phyloP scores from a whole-genome alignment of 805 yeast species.

The Candida ipomoeae region DNA sequence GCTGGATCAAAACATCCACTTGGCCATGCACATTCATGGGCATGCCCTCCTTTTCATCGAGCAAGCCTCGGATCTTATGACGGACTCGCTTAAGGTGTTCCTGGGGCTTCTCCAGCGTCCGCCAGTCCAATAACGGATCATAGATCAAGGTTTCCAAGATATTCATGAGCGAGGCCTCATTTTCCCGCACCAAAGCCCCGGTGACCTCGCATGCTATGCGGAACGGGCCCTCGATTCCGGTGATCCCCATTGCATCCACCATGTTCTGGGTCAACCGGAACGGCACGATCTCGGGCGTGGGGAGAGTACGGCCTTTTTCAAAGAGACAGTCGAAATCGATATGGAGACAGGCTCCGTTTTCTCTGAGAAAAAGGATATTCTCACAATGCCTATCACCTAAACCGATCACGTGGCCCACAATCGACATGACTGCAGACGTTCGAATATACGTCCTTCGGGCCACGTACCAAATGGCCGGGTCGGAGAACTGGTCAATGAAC shows the following conservation, averaged over 20 bases:
- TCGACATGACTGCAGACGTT: slow-evolving; percentile 93
- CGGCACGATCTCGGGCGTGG: slow-evolving; percentile 91
- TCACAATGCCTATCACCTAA: slow-evolving; percentile 97
- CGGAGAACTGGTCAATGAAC: slow-evolving; percentile 86
- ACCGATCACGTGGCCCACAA: slow-evolving; percentile 91
- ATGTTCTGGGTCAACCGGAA: slow-evolving; percentile 86
- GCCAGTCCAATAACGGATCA: slow-evolving; percentile 88
- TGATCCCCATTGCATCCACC: slow-evolving; percentile 84
- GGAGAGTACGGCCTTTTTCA: slow-evolving; percentile 71
- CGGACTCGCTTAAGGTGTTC: slow-evolving; percentile 69
- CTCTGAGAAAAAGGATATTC: slow-evolving; percentile 70
- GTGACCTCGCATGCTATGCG: slow-evolving; percentile 84
- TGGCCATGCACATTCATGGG: slow-evolving; percentile 91
- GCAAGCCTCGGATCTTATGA: slow-evolving; percentile 77
- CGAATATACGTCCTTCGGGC: slow-evolving; percentile 72
- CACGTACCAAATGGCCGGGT: slow-evolving; percentile 81
- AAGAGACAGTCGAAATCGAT: slow-evolving; percentile 97
- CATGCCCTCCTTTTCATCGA: slow-evolving; percentile 72
- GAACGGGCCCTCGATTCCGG: slow-evolving; percentile 87
- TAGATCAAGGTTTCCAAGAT: slow-evolving; percentile 87
- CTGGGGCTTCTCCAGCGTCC: slow-evolving; percentile 49
- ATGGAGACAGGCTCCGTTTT: slow-evolving; percentile 77
- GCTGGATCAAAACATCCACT: slow-evolving; percentile 82
- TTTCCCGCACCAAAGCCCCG: slow-evolving; percentile 60
- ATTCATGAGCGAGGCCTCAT: slow-evolving; percentile 84